Base-by-base conservation (phyloP, 495 filamentous ascomycete genomes). In the Endocarpon pusillum region DNA sequence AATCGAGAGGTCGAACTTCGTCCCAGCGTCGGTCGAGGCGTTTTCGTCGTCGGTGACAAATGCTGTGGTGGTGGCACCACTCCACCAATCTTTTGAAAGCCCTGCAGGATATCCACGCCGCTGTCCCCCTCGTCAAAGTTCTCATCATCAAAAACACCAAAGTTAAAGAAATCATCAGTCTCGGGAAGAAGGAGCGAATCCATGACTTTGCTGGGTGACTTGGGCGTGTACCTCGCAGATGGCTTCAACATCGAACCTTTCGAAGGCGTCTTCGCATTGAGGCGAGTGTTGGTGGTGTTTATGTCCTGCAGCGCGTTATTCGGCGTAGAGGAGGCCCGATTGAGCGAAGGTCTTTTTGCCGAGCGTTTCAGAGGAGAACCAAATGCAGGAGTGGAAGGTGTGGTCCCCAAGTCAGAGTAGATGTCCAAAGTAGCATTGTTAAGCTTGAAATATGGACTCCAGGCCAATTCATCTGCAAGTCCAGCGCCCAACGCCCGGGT, bases 81-180 rank as follows among this genome's bases (percentile, higher is more conserved):
- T 3, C 61, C 72, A 36, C 83, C 83, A 53, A 93, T 94, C 53
- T 82, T 84, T 51, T 83, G 76, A 45, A 94, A 93, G 4, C 83
- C 84, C 49, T 84, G 78, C 34, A 86, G 64, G 36, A 96, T 75
- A 53, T 94, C 85, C 29, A 91, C 64, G 1, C 75, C 79, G 19
- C 4, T 14, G 21, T 71, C 62, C 15, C 73, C 66, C 33, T 81
- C 78, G 21, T 59, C 60, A 3, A 62, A 48, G 32, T 73, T 71
- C 26, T 83, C 67, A 29, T 75, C 58, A 19, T 55, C 65, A 32
- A 65, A 58, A 23, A 64, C 54, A 19, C 78, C 63, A 38, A 73
- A 58, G 28, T 59, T 61, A 44, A 81, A 81, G 30, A 81, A 52
- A 36, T 75, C 71, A 32, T 74, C 70, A 24, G 66, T 67, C 43